These are phyloP conservation scores for Melanogaster broomeanus DNA, from an alignment of 768 basidiomycete species.

Conservation along the genomic window DNA sequence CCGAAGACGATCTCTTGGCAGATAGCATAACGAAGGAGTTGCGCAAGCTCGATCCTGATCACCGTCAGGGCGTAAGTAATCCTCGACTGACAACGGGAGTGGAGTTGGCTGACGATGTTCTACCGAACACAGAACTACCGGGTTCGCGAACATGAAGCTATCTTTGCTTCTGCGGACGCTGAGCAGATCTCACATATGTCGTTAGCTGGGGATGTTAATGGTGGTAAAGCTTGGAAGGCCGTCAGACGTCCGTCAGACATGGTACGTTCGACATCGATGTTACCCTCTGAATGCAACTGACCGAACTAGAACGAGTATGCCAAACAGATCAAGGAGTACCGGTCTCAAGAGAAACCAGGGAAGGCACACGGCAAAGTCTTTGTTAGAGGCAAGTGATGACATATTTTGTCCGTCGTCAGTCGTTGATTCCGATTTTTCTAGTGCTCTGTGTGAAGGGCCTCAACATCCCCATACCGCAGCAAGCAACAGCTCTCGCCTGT, in stretches of 20 bases:
- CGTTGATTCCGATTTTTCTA: slow-evolving; percentile 28
- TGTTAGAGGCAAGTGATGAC: slow-evolving; percentile 67
- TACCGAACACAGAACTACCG: slow-evolving; percentile 64
- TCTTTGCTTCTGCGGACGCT: slow-evolving; percentile 76
- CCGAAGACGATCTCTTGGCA: slow-evolving; percentile 54
- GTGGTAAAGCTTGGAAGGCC: slow-evolving; percentile 81
- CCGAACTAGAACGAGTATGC: slow-evolving; percentile 85
- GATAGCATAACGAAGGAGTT: slow-evolving; percentile 78
- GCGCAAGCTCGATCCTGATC: slow-evolving; percentile 50
- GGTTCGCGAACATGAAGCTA: slow-evolving; percentile 76
- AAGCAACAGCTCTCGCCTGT: slow-evolving; percentile 75
- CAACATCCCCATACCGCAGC: slow-evolving; percentile 74
- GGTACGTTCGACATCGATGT: slow-evolving; percentile 47
- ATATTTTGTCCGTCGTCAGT: background rate
- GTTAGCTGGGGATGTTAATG: slow-evolving; percentile 80
- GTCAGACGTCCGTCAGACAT: slow-evolving; percentile 93
- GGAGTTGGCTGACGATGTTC: slow-evolving; percentile 4
- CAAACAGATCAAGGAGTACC: slow-evolving; percentile 83
- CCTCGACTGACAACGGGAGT: slow-evolving; percentile 1
- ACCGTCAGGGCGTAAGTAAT: slow-evolving; percentile 22
- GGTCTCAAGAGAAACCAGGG: slow-evolving; percentile 71
- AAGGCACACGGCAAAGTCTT: slow-evolving; percentile 93
- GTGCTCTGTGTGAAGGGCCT: slow-evolving; percentile 78
- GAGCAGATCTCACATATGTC: slow-evolving; percentile 72
- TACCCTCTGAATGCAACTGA: background rate